Conservation (phyloP, 2,329 filamentous ascomycete genomes). For the Epichloe aotearoae region DNA sequence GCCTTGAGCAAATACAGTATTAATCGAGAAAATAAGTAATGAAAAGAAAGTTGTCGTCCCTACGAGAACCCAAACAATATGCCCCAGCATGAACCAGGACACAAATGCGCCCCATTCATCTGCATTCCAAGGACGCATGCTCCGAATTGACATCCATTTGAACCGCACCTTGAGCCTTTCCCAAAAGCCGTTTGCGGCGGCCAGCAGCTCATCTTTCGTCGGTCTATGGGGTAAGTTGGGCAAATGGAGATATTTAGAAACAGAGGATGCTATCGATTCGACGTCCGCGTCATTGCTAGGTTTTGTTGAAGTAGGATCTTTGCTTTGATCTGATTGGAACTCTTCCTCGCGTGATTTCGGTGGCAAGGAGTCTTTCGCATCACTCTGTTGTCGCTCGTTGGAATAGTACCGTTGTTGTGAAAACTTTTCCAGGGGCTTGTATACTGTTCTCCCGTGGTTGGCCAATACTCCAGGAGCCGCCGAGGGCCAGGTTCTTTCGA, state of each 20-base stretch:
- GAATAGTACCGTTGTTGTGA: neutral
- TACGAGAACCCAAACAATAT: conserved; percentile 89
- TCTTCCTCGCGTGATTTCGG: neutral
- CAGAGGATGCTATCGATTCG: conserved; percentile 34
- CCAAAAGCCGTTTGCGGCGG: conserved; percentile 87
- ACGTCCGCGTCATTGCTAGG: conserved; percentile 9
- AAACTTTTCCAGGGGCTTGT: neutral
- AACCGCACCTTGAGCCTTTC: conserved; percentile 80
- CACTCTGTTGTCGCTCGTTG: neutral
- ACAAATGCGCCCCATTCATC: conserved; percentile 92
- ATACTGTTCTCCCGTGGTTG: neutral
- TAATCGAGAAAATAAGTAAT: conserved; percentile 76
- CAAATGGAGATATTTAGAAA: conserved; percentile 48
- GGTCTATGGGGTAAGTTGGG: conserved; percentile 72
- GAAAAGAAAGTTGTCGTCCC: conserved; percentile 97
- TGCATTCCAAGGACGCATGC: conserved; percentile 82
- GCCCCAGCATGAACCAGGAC: conserved; percentile 89
- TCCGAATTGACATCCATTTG: conserved; percentile 96
- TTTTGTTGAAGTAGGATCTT: conserved; percentile 3
- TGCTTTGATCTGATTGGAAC: neutral
- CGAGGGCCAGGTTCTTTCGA: neutral
- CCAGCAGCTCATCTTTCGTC: conserved; percentile 83
- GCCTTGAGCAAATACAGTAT: conserved; percentile 93
- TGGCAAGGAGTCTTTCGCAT: neutral
- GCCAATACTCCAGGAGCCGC: neutral